Evolutionary conservation across 805 yeast genomes (phyloP), one percentile per base, ranked within the genome.

Genomic region (Candida montana): DNA sequence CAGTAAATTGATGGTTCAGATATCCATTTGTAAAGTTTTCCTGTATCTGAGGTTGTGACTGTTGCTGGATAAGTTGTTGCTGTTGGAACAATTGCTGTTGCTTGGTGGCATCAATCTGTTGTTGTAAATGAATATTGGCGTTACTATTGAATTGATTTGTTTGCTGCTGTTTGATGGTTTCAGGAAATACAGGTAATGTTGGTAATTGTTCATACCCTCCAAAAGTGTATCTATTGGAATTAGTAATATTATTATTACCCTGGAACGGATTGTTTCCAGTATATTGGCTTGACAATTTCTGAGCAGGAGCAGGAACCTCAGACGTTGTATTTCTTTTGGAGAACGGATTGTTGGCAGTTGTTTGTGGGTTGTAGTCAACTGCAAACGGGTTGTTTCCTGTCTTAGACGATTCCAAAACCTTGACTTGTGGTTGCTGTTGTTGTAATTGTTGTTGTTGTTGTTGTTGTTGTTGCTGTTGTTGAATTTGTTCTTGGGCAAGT

Each of bases 191-290:
- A 3, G 88, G 75, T 4, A 74, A 63, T 1, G 89, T 82, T 9
- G 81, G 81, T 33, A 82, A 58, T 38, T 66, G 65, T 54, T 83
- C 90, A 45, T 80, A 68, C 0, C 90, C 91, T 4, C 90, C 91
- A 27, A 87, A 83, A 2, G 88, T 81, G 2, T 77, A 67, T 62
- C 50, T 73, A 42, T 37, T 61, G 46, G 48, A 58, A 54, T 41
- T 19, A 26, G 30, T 18, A 30, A 21, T n/a, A 12, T 20, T 35
- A 47, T 49, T 39, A 18, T 46, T 42, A 51, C 42, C 38, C 35
- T 45, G 42, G 41, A 49, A 46, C 24, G 81, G 82, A 47, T 76
- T 76, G 15, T 71, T 59, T 4, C 62, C 60, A 5, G 64, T 52
- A 10, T 54, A 36, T 47, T 59, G 57, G 24, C 52, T 43, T 19